A percentile compares a stretch with the other conserved stretches of the same genome.
Evolutionary conservation across 495 filamentous ascomycete genomes (phyloP).

Genomic region (Tuber umbilicatum): DNA sequence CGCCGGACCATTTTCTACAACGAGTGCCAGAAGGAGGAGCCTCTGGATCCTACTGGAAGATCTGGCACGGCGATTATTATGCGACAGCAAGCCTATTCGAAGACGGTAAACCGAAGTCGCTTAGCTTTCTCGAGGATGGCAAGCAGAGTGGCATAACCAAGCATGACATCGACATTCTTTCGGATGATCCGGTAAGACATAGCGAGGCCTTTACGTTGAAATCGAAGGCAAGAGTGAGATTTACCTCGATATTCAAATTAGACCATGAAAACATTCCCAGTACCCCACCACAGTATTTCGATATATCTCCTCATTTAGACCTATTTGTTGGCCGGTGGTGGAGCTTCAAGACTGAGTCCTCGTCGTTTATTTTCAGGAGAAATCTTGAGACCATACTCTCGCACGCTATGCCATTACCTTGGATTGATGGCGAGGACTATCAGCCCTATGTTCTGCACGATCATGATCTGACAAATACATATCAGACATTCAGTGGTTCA

Average conservation of each 20-base stretch:
- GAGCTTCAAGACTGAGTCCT: neutral
- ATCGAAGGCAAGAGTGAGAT: neutral
- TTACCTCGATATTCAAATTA: neutral
- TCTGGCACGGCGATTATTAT: neutral
- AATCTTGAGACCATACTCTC: slow-evolving; percentile 3
- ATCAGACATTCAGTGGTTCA: neutral
- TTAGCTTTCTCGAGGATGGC: neutral
- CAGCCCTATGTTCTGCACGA: neutral
- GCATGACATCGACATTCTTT: neutral
- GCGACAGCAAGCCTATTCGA: neutral
- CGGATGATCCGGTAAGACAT: neutral
- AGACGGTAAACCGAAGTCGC: neutral
- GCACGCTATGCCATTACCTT: neutral
- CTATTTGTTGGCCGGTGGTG: neutral
- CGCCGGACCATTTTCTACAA: neutral
- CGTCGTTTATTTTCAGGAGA: neutral
- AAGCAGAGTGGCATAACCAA: neutral
- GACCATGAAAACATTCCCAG: neutral
- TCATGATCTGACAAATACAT: neutral
- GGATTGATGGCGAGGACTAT: neutral
- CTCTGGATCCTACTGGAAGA: neutral
- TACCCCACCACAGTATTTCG: neutral
- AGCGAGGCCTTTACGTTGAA: neutral
- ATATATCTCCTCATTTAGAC: neutral
- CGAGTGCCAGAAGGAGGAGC: neutral